Evolutionary conservation across 2,329 filamentous ascomycete genomes (phyloP).

Genomic region (Proliferodiscus dingleyae): DNA sequence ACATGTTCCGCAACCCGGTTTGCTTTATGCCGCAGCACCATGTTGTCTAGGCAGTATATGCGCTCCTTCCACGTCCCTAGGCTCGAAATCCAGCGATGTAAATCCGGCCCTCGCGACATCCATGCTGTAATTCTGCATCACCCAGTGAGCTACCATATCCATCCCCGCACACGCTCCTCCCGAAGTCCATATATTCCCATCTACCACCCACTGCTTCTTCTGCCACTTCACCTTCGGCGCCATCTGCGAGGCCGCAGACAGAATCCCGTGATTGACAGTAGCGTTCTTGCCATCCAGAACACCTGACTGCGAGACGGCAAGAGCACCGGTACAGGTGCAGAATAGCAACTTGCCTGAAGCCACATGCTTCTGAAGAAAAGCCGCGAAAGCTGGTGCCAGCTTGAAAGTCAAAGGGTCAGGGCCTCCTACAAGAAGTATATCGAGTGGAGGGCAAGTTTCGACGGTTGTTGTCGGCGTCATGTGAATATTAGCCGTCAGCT

Average conservation of each 20-base stretch:
- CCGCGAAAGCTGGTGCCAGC: constrained; percentile 28
- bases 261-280: constrained; percentile 37
- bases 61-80: constrained; percentile 34
- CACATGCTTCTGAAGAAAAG: constrained; percentile 34
- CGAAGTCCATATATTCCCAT: constrained; percentile 44
- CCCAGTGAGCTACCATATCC: constrained; percentile 29
- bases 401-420: constrained; percentile 27
- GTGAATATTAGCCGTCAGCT: constrained; percentile 11
- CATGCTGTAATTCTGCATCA: constrained; percentile 20
- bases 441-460: constrained; percentile 35
- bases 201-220: constrained; percentile 40
- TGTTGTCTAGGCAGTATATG: constrained; percentile 20
- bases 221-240: constrained; percentile 42
- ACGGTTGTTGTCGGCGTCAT: constrained; percentile 24
- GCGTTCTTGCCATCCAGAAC: constrained; percentile 39
- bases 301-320: constrained; percentile 32
- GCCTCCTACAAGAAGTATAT: constrained; percentile 35
- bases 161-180: constrained; percentile 42
- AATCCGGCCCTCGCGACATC: constrained; percentile 16
- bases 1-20: no score
- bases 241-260: constrained; percentile 28
- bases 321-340: constrained; percentile 36
- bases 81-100: constrained; percentile 22
- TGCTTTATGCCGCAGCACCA: no score
- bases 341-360: constrained; percentile 34